Base-by-base conservation (phyloP, 108 stramenopile species). In the Pelagomonas calceolata region DNA sequence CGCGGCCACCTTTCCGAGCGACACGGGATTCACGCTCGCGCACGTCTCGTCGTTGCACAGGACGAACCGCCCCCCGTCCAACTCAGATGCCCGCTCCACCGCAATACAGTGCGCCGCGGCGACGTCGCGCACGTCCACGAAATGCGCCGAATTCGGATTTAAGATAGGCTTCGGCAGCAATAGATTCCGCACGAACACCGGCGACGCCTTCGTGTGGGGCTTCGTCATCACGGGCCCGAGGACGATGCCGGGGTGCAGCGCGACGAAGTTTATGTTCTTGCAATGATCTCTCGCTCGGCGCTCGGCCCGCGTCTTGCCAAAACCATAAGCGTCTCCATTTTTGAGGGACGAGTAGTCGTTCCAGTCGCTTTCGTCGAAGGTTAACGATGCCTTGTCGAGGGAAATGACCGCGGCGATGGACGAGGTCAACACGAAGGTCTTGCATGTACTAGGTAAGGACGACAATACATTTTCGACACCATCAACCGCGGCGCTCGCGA, bases 91-190 rank as follows among this genome's bases (percentile, higher is more conserved):
- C 30, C 30, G 44, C 70, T 70, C 70, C 18, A 70, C 17, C 18
- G 70, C 70, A 7, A 33, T 70, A 30, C 34, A 51, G 51, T 70
- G 70, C 7, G 51, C 70, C 10, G 34, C 34, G 43, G 70, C 70
- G 30, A 70, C 70, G 60, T 70, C 70, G 15, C 70, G 30, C 16
- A 70, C 70, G 51, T 70, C 70, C 26, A 70, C 70, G 60, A 63
- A 70, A 18, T 45, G 60, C 18, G 36, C 30, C 34, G 43, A 32
- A 10, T 43, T 12, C 9, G 33, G 34, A 60, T 70, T 70, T 32
- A 45, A 33, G 17, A 63, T 60, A 33, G 46, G 34, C 32, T 70
- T 70, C 9, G 34, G 34, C 32, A 26, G 34, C 4, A 70, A 34
- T 32, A 34, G 34, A 4, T 60, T 60, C 4, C 63, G 63, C 12